Percentiles rank a stretch among this genome's conserved stretches.
Evolutionary conservation across 176 grass and related monocot genomes (phyloP).

Genomic region (Leersia perrieri): DNA sequence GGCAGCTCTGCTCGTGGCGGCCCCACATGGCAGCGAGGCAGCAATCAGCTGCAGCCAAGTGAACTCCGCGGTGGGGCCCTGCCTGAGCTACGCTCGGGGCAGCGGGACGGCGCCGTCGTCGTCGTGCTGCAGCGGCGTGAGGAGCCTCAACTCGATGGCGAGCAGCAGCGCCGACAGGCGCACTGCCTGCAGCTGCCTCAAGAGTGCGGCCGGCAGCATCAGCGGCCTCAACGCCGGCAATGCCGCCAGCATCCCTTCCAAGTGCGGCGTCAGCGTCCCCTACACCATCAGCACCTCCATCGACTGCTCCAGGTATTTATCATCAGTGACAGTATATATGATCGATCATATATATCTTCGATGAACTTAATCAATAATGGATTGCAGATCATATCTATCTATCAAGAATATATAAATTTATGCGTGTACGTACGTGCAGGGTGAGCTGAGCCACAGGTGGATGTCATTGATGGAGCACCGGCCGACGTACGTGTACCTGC

Average conservation of each 20-base stretch:
- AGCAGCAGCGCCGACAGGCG: slow-evolving; percentile 14
- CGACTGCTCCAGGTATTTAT: slow-evolving; percentile 43
- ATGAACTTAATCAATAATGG: neutral
- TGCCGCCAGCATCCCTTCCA: slow-evolving; percentile 35
- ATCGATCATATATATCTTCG: neutral
- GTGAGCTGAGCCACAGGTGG: neutral
- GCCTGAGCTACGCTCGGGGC: slow-evolving; percentile 35
- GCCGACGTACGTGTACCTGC: too few species aligned
- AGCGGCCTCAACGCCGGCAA: slow-evolving; percentile 18
- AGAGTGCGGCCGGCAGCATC: neutral
- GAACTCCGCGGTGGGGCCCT: neutral
- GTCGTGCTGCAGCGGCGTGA: slow-evolving; percentile 33
- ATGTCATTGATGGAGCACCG: neutral
- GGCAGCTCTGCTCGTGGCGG: slow-evolving; percentile 7
- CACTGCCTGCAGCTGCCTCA: slow-evolving; percentile 40
- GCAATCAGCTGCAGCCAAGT: slow-evolving; percentile 38
- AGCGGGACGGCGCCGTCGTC: neutral
- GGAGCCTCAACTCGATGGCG: slow-evolving; percentile 23
- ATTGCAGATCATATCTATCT: neutral
- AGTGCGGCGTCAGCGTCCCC: slow-evolving; percentile 41
- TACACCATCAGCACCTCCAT: slow-evolving; percentile 36
- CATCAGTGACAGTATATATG: neutral
- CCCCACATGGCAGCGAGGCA: neutral
- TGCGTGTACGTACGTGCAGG: neutral
- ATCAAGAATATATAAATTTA: neutral